Evolutionary conservation across 371 early-diverging fungal genomes (phyloP).

Genomic region (Nematocida sp.): DNA sequence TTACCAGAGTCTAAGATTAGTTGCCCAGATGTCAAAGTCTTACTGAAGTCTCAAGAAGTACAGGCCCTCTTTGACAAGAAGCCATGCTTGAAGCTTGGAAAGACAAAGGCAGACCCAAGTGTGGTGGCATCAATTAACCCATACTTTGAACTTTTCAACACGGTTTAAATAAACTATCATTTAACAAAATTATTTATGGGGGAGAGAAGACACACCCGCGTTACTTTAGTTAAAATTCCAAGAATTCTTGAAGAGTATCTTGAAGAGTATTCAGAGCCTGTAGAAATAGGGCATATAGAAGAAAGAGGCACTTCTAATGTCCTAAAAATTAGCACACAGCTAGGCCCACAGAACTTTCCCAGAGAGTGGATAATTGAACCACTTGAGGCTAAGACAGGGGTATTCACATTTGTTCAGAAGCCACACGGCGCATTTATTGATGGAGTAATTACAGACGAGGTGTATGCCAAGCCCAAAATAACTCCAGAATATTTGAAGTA

Average conservation of each 20-base stretch:
- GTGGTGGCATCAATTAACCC: slow-evolving; percentile 46
- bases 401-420: slow-evolving; percentile 51
- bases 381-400: slow-evolving; percentile 30
- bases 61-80: slow-evolving; percentile 47
- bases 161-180: slow-evolving; percentile 20
- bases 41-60: slow-evolving; percentile 47
- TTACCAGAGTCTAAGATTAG: slow-evolving; percentile 44
- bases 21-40: slow-evolving; percentile 39
- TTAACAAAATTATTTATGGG: slow-evolving; percentile 55
- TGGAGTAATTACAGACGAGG: slow-evolving; percentile 65
- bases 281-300: slow-evolving; percentile 47
- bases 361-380: slow-evolving; percentile 42
- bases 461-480: slow-evolving; percentile 64
- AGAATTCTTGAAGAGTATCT: slow-evolving; percentile 40
- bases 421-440: slow-evolving; percentile 55
- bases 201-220: slow-evolving; percentile 51
- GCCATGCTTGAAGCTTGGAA: slow-evolving; percentile 8
- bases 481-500: slow-evolving; percentile 68
- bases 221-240: slow-evolving; percentile 52
- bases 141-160: slow-evolving; percentile 54
- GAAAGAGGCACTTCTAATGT: slow-evolving; percentile 3
- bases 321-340: background rate
- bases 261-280: slow-evolving; percentile 18
- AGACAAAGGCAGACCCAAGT: slow-evolving; percentile 17
- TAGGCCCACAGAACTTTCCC: slow-evolving; percentile 54